A percentile compares a stretch with the other conserved stretches of the same genome.
phyloP scores from a whole-genome alignment of 176 grass and related monocot genomes.

The Stipa capillata region DNA sequence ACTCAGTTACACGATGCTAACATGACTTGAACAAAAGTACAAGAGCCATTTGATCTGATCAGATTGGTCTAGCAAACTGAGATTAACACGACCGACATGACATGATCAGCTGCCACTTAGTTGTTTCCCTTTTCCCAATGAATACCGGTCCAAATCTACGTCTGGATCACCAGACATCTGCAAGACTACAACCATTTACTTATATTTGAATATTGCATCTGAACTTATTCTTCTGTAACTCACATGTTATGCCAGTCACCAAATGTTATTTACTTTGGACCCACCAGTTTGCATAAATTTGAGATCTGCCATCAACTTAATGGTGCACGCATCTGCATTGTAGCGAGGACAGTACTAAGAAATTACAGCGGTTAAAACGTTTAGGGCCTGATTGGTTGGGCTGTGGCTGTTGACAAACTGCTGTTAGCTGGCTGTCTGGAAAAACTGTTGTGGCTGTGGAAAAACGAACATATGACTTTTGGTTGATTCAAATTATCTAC shows the following conservation, averaged over 20 bases:
- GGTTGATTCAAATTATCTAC: too few relatives aligned
- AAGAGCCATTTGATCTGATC: constrained; percentile 8
- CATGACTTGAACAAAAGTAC: constrained; percentile 12
- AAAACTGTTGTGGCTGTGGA: too few relatives aligned
- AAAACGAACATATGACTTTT: too few relatives aligned
- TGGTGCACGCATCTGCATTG: not conserved
- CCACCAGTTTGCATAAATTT: constrained; percentile 12
- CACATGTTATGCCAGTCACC: not conserved
- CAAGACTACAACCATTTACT: not conserved
- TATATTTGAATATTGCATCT: constrained; percentile 23
- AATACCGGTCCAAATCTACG: not conserved
- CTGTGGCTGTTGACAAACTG: too few relatives aligned
- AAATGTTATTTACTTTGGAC: constrained; percentile 17
- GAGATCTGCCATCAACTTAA: constrained; percentile 1
- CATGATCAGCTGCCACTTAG: not conserved
- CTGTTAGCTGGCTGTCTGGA: too few relatives aligned
- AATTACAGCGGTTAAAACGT: constrained; percentile 25
- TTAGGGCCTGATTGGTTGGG: too few relatives aligned
- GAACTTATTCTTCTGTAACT: constrained; percentile 11
- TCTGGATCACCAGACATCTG: constrained; percentile 5
- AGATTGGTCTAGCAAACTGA: constrained; percentile 3
- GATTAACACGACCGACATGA: not conserved
- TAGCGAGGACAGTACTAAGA: constrained; percentile 1
- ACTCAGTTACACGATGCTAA: constrained; percentile 13
- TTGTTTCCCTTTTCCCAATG: constrained; percentile 18